Percentiles rank a stretch among this genome's conserved stretches.
phyloP scores from a whole-genome alignment of 192 early-diverging fungal species.

The Backusella tarrabulga region DNA sequence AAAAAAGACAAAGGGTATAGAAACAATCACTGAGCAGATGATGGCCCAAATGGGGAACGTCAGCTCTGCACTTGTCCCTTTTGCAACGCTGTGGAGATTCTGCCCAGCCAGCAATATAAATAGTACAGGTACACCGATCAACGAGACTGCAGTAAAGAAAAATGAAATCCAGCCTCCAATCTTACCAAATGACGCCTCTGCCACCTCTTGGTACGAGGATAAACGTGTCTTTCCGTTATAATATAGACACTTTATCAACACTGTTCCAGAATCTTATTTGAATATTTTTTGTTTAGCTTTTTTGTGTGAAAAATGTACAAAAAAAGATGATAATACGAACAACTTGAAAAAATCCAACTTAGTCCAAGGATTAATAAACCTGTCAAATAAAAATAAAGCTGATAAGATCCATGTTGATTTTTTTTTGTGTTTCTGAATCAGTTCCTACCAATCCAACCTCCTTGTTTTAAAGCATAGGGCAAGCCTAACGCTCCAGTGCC shows the following conservation, averaged over 20 bases:
- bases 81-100: constrained; percentile 58
- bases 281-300: not conserved
- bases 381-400: not conserved
- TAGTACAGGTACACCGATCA: constrained; percentile 62
- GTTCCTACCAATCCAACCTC: constrained; percentile 30
- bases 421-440: not conserved
- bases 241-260: constrained; percentile 20
- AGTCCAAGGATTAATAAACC: constrained; percentile 18
- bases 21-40: constrained; percentile 53
- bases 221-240: constrained; percentile 41
- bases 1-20: constrained; percentile 63
- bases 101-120: constrained; percentile 68
- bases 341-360: constrained; percentile 20
- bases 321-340: not conserved
- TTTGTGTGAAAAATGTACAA: not conserved
- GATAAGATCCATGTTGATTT: not conserved
- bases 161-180: constrained; percentile 56
- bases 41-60: constrained; percentile 54
- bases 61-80: constrained; percentile 38
- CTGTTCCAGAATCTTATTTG: constrained; percentile 1
- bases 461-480: constrained; percentile 46
- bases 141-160: constrained; percentile 59
- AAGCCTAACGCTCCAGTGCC: constrained; percentile 81
- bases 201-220: constrained; percentile 63
- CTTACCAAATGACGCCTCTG: constrained; percentile 60